A percentile compares a stretch with the other conserved stretches of the same genome.
Evolutionary conservation across 352 stramenopile genomes (phyloP).

Genomic region (Phytophthora europaea): DNA sequence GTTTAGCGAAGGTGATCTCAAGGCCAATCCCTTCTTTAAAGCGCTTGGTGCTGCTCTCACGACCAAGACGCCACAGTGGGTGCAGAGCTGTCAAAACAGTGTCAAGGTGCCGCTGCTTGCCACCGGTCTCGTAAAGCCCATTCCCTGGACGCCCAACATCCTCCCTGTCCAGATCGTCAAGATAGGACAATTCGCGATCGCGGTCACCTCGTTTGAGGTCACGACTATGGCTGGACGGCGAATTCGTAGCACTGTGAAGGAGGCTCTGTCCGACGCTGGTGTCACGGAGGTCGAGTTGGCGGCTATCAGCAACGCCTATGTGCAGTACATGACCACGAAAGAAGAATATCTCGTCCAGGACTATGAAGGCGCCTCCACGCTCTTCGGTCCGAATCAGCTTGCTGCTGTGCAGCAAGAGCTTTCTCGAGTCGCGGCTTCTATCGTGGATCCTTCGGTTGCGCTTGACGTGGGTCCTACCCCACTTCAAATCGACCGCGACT

Average conservation of each 20-base stretch:
- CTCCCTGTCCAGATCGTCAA: constrained; percentile 66
- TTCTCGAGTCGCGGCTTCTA: constrained; percentile 44
- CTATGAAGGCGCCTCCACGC: constrained; percentile 77
- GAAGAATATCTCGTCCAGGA: constrained; percentile 73
- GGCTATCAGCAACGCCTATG: constrained; percentile 64
- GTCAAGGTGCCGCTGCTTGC: constrained; percentile 57
- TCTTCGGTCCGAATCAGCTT: constrained; percentile 76
- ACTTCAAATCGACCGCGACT: constrained; percentile 46
- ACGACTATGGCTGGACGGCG: constrained; percentile 68
- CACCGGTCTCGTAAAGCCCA: constrained; percentile 46
- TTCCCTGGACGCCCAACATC: constrained; percentile 53
- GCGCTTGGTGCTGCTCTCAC: constrained; percentile 36
- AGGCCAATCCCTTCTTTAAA: constrained; percentile 44
- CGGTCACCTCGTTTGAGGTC: constrained; percentile 66
- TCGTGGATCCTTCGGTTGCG: constrained; percentile 29
- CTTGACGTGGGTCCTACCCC: constrained; percentile 48
- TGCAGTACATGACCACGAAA: constrained; percentile 62
- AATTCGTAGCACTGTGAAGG: constrained; percentile 46
- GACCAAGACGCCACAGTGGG: constrained; percentile 41
- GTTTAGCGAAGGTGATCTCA: constrained; percentile 49
- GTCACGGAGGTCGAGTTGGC: constrained; percentile 56
- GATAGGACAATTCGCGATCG: constrained; percentile 56
- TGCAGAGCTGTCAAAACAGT: constrained; percentile 46
- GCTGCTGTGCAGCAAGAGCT: constrained; percentile 63
- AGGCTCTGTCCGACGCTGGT: constrained; percentile 27